Base-by-base conservation (phyloP, 2,329 filamentous ascomycete species). In the Pseudofabraea citricarpa region DNA sequence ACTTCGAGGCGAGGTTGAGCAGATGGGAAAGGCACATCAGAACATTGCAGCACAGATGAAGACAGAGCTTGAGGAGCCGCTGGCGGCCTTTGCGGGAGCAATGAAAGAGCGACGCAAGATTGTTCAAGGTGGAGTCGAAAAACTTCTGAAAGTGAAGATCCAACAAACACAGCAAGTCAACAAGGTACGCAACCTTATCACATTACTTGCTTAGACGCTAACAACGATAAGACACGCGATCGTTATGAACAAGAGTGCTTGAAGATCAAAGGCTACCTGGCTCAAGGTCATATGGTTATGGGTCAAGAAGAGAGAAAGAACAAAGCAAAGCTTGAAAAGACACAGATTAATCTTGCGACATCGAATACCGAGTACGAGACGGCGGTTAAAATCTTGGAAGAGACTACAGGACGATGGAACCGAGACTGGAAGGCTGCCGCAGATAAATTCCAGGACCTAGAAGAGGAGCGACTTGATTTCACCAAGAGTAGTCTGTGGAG, bases 241-340 rank as follows among this genome's bases (percentile, higher is more conserved):
- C 85, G 85, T 39, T 98, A 94, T 63, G 93, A 98, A 67, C 91
- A 98, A 65, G 94, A 98, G 56, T 97, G 91, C 62, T 74, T 98
- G 35, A 93, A 95, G 64, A 97, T 98, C 64, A 98, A 98, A 67
- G 93, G 93, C 29, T 98, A 98, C 61, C 79, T 98, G 4, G 93
- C 94, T 4, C 93, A 98, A 66, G 93, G 93, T 8, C 94, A 98
- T 64, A 98, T 98, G 93, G 93, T 98, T 45, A 98, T 98, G 93
- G 93, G 93, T 12, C 93, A 98, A 57, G 93, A 98, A 64, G 93
- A 98, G 70, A 82, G 93, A 21, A 96, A 95, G 69, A 98, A 98
- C 67, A 98, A 98, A 69, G 90, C 91, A 18, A 97, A 95, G 67
- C 77, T 98, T 33, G 93, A 98, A 66, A 98, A 98, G 76, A 97